Conservation (phyloP, 495 filamentous ascomycete species). For the Aspergillus avenaceus region DNA sequence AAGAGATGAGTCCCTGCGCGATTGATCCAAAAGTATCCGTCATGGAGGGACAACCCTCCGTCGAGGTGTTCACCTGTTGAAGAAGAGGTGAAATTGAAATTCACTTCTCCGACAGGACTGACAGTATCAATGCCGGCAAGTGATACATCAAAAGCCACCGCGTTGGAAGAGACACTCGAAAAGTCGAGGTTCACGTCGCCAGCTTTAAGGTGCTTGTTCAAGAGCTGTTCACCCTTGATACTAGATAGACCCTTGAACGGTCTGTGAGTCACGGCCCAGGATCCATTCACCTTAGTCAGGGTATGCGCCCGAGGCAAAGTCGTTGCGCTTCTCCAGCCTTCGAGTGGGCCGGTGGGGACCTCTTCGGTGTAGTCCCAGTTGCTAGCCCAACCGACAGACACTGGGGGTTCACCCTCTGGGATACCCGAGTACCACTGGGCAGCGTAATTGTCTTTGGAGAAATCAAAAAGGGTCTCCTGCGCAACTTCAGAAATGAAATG, state of each 20-base stretch:
- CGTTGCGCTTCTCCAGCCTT: constrained; percentile 46
- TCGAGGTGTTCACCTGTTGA: constrained; percentile 40
- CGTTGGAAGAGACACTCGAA: constrained; percentile 31
- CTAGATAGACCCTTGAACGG: constrained; percentile 24
- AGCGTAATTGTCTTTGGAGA: constrained; percentile 53
- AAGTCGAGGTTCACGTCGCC: constrained; percentile 35
- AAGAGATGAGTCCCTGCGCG: constrained; percentile 39
- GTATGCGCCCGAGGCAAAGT: constrained; percentile 35
- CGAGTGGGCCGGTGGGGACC: constrained; percentile 44
- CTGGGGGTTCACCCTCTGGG: constrained; percentile 26
- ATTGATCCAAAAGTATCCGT: constrained; percentile 40
- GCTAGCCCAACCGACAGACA: constrained; percentile 50
- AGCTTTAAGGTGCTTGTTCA: constrained; percentile 14
- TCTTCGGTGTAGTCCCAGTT: constrained; percentile 51
- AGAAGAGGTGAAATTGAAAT: constrained; percentile 48
- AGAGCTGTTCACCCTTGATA: constrained; percentile 19
- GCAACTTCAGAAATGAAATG: constrained; percentile 6
- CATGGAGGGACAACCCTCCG: constrained; percentile 45
- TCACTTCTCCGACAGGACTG: constrained; percentile 35
- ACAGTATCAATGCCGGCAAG: constrained; percentile 32
- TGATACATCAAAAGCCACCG: constrained; percentile 43
- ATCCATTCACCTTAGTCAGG: constrained; percentile 38
- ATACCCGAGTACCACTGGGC: constrained; percentile 49
- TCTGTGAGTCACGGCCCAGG: constrained; percentile 33
- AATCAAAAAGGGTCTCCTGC: constrained; percentile 27